Conservation (phyloP, 495 filamentous ascomycete species). For the Penicillium cinerascens region DNA sequence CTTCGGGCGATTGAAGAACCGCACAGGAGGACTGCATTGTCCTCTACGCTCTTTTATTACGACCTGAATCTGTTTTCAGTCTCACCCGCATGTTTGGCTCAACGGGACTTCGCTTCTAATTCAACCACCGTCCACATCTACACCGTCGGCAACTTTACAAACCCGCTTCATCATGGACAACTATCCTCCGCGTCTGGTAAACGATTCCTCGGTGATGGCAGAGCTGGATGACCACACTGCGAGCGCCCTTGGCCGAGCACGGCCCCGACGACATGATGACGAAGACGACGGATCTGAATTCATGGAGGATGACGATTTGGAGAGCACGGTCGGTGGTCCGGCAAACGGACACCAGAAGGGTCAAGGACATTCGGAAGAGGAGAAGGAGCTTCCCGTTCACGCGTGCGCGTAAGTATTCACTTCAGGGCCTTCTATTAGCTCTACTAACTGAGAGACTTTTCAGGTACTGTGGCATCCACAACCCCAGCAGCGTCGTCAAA, state of each 20-base stretch:
- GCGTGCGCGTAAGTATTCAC: slow-evolving; percentile 81
- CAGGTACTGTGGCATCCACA: slow-evolving; percentile 98
- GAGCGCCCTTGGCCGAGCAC: slow-evolving; percentile 53
- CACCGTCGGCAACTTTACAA: slow-evolving; percentile 42
- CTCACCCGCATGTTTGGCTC: slow-evolving; percentile 11
- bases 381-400: slow-evolving; percentile 89
- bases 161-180: slow-evolving; percentile 62
- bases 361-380: slow-evolving; percentile 67
- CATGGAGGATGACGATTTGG: slow-evolving; percentile 85
- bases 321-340: slow-evolving; percentile 85
- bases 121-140: neutral
- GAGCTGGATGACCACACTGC: slow-evolving; percentile 76
- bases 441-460: slow-evolving; percentile 15
- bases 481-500: slow-evolving; percentile 90
- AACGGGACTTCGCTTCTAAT: slow-evolving; percentile 4
- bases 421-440: neutral
- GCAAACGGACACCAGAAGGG: slow-evolving; percentile 68
- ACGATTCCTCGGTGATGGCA: slow-evolving; percentile 61
- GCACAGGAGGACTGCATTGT: slow-evolving; percentile 25
- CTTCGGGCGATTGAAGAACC: slow-evolving; percentile 12
- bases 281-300: slow-evolving; percentile 85
- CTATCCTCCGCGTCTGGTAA: slow-evolving; percentile 44
- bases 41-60: slow-evolving; percentile 32
- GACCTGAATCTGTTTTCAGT: neutral
- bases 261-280: slow-evolving; percentile 71